A percentile compares a stretch with the other conserved stretches of the same genome.
Conservation (phyloP, 2,329 filamentous ascomycete genomes). For the Verticillium klebahnii region DNA sequence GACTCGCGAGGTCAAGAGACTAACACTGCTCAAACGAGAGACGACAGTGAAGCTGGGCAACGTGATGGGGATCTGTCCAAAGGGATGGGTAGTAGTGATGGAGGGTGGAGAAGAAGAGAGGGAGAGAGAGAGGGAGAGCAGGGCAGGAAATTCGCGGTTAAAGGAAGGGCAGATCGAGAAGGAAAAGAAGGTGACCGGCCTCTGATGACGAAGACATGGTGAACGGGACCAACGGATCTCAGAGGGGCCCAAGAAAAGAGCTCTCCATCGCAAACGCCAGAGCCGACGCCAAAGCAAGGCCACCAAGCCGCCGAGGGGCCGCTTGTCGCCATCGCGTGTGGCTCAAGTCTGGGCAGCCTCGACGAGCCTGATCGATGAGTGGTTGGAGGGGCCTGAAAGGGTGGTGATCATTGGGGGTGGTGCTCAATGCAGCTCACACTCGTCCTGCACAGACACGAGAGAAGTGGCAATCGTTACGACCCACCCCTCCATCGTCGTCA, state of each 20-base stretch:
- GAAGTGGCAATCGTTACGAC: not conserved
- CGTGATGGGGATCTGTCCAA: not conserved
- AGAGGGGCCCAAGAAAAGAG: not conserved
- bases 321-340: not conserved
- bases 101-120: not conserved
- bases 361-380: not conserved
- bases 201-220: not conserved
- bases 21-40: not conserved
- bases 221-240: not conserved
- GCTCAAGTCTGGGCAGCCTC: not conserved
- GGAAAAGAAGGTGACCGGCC: not conserved
- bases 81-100: not conserved
- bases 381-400: not conserved
- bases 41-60: not conserved
- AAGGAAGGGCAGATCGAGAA: not conserved
- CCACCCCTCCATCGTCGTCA: not conserved
- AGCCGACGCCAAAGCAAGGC: not conserved
- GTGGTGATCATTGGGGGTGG: not conserved
- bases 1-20: not conserved
- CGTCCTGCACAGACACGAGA: not conserved
- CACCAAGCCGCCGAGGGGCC: not conserved
- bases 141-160: not conserved
- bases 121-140: not conserved
- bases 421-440: not conserved
- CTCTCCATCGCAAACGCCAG: not conserved